Conservation (phyloP, 2,329 filamentous ascomycete species). For the Aurifilum marmelostoma region DNA sequence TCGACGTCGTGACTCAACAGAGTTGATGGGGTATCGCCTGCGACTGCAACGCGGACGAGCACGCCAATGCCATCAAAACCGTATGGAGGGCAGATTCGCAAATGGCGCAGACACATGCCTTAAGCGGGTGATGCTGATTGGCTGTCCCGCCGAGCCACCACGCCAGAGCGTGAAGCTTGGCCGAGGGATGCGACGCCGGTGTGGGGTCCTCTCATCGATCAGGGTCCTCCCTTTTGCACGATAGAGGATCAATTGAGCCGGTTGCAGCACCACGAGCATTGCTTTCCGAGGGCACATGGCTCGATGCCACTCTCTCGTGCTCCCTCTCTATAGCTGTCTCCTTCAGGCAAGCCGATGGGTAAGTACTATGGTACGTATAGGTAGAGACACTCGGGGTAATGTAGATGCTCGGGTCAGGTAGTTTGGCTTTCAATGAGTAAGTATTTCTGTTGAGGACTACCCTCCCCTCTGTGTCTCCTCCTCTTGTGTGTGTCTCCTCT, state of each 20-base stretch:
- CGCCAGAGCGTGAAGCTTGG: constrained; percentile 8
- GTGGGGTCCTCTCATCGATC: constrained; percentile 19
- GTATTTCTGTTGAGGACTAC: constrained; percentile 12
- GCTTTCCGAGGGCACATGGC: constrained; percentile 5
- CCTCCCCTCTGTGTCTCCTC: background rate
- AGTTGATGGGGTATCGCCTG: background rate
- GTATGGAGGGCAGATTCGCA: constrained; percentile 10
- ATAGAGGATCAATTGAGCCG: background rate
- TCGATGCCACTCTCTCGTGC: too few relatives aligned
- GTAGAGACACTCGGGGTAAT: too few relatives aligned
- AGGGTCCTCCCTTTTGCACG: constrained; percentile 10
- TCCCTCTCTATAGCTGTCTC: background rate
- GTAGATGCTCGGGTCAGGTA: background rate
- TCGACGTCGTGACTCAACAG: background rate
- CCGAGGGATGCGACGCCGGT: constrained; percentile 3
- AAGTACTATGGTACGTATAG: background rate
- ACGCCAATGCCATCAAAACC: background rate
- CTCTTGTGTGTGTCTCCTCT: background rate
- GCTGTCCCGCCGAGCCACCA: constrained; percentile 15
- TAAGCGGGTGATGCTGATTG: constrained; percentile 25
- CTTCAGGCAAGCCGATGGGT: constrained; percentile 3
- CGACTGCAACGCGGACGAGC: background rate
- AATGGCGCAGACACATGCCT: constrained; percentile 28
- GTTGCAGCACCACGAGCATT: background rate
- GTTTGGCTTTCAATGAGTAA: constrained; percentile 2